Evolutionary conservation across 2,329 filamentous ascomycete species (phyloP), one percentile per base, ranked within the genome.

Genomic region (Ophiostoma ips): DNA sequence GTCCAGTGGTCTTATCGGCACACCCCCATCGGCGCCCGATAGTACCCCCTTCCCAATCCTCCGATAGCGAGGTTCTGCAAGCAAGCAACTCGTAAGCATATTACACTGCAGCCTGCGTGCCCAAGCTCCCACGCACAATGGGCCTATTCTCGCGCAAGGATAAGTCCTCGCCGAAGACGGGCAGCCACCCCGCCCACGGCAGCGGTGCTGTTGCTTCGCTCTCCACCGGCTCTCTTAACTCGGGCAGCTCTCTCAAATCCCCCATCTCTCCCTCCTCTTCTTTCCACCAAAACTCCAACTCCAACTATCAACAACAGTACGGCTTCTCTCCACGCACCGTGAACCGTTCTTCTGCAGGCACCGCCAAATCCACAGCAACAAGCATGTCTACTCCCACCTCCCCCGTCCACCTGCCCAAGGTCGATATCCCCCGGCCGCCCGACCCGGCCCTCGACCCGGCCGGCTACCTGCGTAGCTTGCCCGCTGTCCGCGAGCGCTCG

Each of bases 391-490:
- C 35, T n/a, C 53, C 55, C 10, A 34, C 47, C 9, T 71, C 73
- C 34, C 71, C 66, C 63, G 52, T 64, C 57, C 71, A 67, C 55
- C 75, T 89, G 57, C 80, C 83, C 58, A 85, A 88, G 65, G 74
- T 94, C 60, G 78, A 87, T 56, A 76, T 96, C 45, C 86, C 90
- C 46, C 83, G 80, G 60, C 81, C 88, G 15, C 89, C 90, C 28
- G 89, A 96, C 66, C 89, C 90, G 60, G 76, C 83, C 55, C 73
- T 90, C 58, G 87, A 96, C 63, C 89, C 90, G 18, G 87, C 84
- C 21, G 89, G 82, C 54, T 96, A 96, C 66, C 76, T 98, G 60
- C 81, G 86, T 62, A 95, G 88, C 68, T 79, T 96, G 60, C 81
- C 87, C 60, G 81, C 92, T 28, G 87, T 98, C 24, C 77, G 92